Conservation (phyloP, 1,284 basidiomycete species). For the Thelephora terrestris region DNA sequence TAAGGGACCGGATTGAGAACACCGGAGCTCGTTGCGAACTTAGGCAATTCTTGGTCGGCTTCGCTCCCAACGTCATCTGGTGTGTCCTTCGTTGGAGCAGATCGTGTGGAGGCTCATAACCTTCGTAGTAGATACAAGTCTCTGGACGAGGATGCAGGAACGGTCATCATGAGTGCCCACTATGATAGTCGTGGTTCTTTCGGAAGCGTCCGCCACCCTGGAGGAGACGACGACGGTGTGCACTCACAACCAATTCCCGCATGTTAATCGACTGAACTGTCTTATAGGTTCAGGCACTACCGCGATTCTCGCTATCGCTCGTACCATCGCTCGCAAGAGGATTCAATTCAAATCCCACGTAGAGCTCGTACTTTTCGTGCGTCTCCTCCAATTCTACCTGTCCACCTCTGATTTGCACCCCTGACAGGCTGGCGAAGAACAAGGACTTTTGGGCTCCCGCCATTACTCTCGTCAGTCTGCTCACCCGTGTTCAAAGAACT, state of each 20-base stretch:
- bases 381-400: not conserved
- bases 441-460: constrained; percentile 54
- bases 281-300: constrained; percentile 44
- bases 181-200: constrained; percentile 85
- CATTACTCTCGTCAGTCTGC: constrained; percentile 50
- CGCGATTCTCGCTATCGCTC: constrained; percentile 68
- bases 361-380: constrained; percentile 52
- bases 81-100: constrained; percentile 18
- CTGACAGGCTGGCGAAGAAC: constrained; percentile 51
- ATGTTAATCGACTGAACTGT: too few species aligned
- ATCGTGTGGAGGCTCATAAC: not conserved
- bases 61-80: constrained; percentile 82
- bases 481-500: not conserved
- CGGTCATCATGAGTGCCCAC: constrained; percentile 69
- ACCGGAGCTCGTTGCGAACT: constrained; percentile 67
- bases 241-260: too few species aligned
- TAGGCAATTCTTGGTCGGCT: constrained; percentile 55
- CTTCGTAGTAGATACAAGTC: constrained; percentile 42
- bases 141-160: constrained; percentile 40
- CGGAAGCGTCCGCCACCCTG: constrained; percentile 64
- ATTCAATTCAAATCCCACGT: constrained; percentile 60
- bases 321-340: constrained; percentile 50
- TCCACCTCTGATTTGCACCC: not conserved
- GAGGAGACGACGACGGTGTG: constrained; percentile 67
- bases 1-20: constrained; percentile 58